Conservation (phyloP, 2,329 filamentous ascomycete species). For the Aspergillus sp. region DNA sequence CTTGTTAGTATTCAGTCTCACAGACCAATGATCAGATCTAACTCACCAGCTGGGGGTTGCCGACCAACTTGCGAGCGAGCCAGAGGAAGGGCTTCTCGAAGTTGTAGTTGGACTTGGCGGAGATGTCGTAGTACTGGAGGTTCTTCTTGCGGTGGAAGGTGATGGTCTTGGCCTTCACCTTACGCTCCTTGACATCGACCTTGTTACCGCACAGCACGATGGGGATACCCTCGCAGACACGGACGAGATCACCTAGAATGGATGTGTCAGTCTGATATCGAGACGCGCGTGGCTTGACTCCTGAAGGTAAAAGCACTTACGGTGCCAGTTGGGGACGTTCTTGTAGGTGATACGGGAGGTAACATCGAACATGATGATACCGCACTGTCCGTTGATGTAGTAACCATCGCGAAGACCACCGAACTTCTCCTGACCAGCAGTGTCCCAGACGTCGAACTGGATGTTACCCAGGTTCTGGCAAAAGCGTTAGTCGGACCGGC, state of each 20-base stretch:
- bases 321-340: slow-evolving; percentile 99
- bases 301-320: slow-evolving; percentile 61
- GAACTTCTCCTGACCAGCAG: slow-evolving; percentile 98
- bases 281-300: not conserved
- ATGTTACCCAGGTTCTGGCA: slow-evolving; percentile 85
- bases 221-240: slow-evolving; percentile 98
- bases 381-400: slow-evolving; percentile 99
- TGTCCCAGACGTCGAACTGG: slow-evolving; percentile 99
- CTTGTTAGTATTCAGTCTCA: slow-evolving; percentile 16
- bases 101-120: slow-evolving; percentile 99
- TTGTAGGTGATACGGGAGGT: slow-evolving; percentile 99
- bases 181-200: slow-evolving; percentile 99
- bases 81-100: slow-evolving; percentile 99
- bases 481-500: slow-evolving; percentile 29
- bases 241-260: slow-evolving; percentile 83
- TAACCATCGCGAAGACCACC: slow-evolving; percentile 98
- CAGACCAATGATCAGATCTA: slow-evolving; percentile 3
- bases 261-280: slow-evolving; percentile 13
- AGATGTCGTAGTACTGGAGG: slow-evolving; percentile 99
- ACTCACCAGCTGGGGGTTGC: slow-evolving; percentile 81
- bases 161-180: slow-evolving; percentile 99
- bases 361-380: slow-evolving; percentile 99
- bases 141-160: slow-evolving; percentile 99
- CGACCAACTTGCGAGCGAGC: slow-evolving; percentile 97
- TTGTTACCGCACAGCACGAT: slow-evolving; percentile 99